These are phyloP conservation scores for Clavispora carvajalis DNA, from an alignment of 805 yeast genomes.

Conservation along the genomic window DNA sequence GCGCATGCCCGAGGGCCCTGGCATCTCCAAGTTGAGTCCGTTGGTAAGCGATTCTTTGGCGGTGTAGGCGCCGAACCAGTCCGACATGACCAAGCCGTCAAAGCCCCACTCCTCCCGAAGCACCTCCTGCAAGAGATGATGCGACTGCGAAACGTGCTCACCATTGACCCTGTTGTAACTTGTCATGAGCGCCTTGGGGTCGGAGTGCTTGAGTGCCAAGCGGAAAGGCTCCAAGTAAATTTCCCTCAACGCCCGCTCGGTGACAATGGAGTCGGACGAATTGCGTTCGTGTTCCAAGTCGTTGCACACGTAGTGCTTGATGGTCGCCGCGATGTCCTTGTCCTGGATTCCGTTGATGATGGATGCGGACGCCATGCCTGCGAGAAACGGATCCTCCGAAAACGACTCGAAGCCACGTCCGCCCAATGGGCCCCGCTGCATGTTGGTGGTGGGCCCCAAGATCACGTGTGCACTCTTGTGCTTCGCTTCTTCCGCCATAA, in stretches of 20 bases:
- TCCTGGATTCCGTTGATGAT: constrained; percentile 26
- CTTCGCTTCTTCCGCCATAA: constrained; percentile 30
- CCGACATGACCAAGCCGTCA: constrained; percentile 31
- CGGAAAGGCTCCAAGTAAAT: constrained; percentile 32
- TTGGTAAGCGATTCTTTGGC: constrained; percentile 21
- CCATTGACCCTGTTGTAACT: constrained; percentile 29
- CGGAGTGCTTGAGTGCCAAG: constrained; percentile 25
- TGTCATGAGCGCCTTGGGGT: constrained; percentile 28
- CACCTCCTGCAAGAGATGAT: constrained; percentile 18
- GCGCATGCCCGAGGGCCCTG: constrained; percentile 27
- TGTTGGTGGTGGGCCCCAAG: constrained; percentile 29
- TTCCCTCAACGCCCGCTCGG: constrained; percentile 28
- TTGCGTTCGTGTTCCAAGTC: constrained; percentile 30
- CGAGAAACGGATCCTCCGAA: constrained; percentile 28
- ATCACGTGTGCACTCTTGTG: constrained; percentile 27
- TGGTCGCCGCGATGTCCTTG: constrained; percentile 25
- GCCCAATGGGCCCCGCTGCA: constrained; percentile 30
- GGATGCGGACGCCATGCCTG: constrained; percentile 23
- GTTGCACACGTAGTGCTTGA: constrained; percentile 30
- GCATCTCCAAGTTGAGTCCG: constrained; percentile 33
- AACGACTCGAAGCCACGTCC: constrained; percentile 32
- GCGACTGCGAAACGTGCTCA: constrained; percentile 23
- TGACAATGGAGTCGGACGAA: constrained; percentile 23
- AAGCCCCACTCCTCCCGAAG: constrained; percentile 28
- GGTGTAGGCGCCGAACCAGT: constrained; percentile 30